Evolutionary conservation across 2,329 filamentous ascomycete species (phyloP).

Genomic region (Pezicula carpinea): DNA sequence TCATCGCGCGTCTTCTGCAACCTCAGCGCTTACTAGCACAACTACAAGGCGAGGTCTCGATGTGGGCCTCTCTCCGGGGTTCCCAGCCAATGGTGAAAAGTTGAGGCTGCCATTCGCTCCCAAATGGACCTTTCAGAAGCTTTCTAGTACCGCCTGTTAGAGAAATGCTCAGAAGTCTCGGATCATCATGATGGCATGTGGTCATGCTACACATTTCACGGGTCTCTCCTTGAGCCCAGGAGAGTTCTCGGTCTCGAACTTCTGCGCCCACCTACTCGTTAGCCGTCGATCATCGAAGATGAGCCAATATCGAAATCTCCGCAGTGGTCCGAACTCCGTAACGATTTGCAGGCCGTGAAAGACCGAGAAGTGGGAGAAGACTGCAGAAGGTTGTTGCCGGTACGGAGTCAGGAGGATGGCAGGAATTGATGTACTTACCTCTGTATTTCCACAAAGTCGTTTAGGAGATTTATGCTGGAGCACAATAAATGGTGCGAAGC

Average conservation of each 20-base stretch:
- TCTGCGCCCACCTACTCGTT: not conserved
- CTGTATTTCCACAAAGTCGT: not conserved
- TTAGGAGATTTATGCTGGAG: not conserved
- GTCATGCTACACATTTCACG: not conserved
- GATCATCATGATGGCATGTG: not conserved
- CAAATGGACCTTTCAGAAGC: not conserved
- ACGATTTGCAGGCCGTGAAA: not conserved
- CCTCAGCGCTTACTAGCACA: constrained; percentile 1
- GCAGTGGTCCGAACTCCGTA: not conserved
- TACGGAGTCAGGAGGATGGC: too few species aligned
- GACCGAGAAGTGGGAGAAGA: not conserved
- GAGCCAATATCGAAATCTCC: constrained; percentile 3
- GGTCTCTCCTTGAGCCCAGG: too few species aligned
- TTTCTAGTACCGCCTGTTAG: not conserved
- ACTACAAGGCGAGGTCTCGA: not conserved
- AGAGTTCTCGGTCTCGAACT: not conserved
- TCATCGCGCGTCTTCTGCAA: not conserved
- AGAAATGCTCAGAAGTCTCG: not conserved
- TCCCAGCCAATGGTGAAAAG: not conserved
- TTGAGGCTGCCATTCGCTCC: constrained; percentile 1
- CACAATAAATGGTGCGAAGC: not conserved
- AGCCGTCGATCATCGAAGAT: constrained; percentile 1
- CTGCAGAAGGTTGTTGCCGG: not conserved
- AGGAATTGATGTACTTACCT: too few species aligned
- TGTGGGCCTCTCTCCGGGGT: not conserved